phyloP scores from a whole-genome alignment of 208 protist genomes.

The Crithidia sp. region DNA sequence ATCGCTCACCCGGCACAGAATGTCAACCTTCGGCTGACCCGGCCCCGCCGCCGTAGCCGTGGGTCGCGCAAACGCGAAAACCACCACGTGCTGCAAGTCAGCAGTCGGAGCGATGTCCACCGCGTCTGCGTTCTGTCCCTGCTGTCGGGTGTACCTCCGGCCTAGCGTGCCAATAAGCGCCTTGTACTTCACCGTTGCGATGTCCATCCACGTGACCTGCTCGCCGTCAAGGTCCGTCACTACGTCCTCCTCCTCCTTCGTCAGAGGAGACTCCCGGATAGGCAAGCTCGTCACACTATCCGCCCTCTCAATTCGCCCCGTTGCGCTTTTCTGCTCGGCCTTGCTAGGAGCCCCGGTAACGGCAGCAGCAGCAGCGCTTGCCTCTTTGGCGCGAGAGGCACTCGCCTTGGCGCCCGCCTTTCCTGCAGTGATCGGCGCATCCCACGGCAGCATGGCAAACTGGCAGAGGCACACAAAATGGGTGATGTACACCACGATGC shows the following conservation, averaged over 20 bases:
- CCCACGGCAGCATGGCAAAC: constrained; percentile 65
- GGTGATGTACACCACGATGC: constrained; percentile 59
- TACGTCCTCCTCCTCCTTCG: constrained; percentile 40
- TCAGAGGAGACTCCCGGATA: constrained; percentile 25
- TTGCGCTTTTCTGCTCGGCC: not conserved
- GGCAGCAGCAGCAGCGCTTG: not conserved
- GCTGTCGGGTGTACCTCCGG: constrained; percentile 24
- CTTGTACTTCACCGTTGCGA: constrained; percentile 64
- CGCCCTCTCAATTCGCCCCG: not conserved
- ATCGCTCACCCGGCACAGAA: constrained; percentile 38
- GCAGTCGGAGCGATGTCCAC: constrained; percentile 41
- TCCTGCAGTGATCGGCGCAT: constrained; percentile 42
- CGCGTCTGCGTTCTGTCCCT: constrained; percentile 11
- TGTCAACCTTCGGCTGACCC: constrained; percentile 20
- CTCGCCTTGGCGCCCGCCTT: constrained; percentile 2
- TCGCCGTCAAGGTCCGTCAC: constrained; percentile 60
- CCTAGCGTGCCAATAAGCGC: constrained; percentile 34
- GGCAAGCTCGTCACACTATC: not conserved
- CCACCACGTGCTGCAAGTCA: constrained; percentile 45
- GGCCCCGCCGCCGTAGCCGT: not conserved
- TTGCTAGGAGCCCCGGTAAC: not conserved
- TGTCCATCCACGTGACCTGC: constrained; percentile 48
- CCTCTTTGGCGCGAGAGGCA: not conserved
- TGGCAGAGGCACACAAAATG: constrained; percentile 73
- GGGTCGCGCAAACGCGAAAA: constrained; percentile 33